Percentiles rank a stretch among this genome's conserved stretches.
These are phyloP conservation scores for Triticum urartu DNA, from an alignment of 176 grass and related monocot genomes.

Conservation along the genomic window DNA sequence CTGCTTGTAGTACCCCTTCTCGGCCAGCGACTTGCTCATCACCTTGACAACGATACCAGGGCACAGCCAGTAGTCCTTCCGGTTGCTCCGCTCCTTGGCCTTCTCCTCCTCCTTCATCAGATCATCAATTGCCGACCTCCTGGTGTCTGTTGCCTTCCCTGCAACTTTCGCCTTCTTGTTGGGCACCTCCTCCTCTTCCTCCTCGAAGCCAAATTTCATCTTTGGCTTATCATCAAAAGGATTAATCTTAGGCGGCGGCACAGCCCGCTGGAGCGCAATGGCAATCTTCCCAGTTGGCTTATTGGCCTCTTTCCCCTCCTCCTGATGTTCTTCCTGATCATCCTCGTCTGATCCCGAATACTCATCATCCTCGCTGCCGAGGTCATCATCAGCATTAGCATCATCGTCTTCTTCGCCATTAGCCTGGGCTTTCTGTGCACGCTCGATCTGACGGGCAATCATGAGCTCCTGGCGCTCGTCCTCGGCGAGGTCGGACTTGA, in stretches of 20 bases:
- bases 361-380: constrained; percentile 10
- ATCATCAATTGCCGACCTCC: constrained; percentile 67
- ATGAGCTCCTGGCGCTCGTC: constrained; percentile 82
- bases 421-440: constrained; percentile 39
- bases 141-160: constrained; percentile 17
- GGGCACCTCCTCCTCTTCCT: constrained; percentile 38
- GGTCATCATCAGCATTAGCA: not conserved
- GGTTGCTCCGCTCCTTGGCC: constrained; percentile 79
- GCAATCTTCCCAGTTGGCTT: constrained; percentile 55
- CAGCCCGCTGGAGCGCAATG: constrained; percentile 51
- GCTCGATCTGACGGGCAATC: constrained; percentile 81
- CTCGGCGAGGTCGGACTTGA: constrained; percentile 68
- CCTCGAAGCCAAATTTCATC: constrained; percentile 67
- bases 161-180: constrained; percentile 48
- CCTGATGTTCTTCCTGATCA: not conserved
- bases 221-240: constrained; percentile 47
- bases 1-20: constrained; percentile 93
- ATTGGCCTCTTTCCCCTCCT: constrained; percentile 6
- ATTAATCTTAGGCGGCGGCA: constrained; percentile 34
- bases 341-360: constrained; percentile 25
- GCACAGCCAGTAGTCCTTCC: constrained; percentile 94
- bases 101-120: constrained; percentile 95
- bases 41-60: constrained; percentile 85
- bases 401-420: not conserved
- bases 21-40: constrained; percentile 76